Evolutionary conservation across 768 basidiomycete genomes (phyloP).

Genomic region (Solioccasus polychromus): DNA sequence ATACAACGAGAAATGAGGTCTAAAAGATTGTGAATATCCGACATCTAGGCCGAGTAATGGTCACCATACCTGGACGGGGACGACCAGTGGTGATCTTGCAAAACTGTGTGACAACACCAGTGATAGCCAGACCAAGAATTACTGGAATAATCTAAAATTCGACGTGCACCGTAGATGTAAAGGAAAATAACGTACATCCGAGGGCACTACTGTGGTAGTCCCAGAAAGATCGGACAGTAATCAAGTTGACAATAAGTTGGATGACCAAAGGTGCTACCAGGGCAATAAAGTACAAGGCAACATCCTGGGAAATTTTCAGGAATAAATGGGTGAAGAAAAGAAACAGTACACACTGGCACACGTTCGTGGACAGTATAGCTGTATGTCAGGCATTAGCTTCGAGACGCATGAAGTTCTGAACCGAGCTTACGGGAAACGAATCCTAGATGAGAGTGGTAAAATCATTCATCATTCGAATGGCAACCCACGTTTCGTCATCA

Average conservation of each 20-base stretch:
- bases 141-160: slow-evolving; percentile 38
- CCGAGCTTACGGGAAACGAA: slow-evolving; percentile 24
- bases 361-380: slow-evolving; percentile 76
- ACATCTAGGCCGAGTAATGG: background rate
- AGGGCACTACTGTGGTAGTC: slow-evolving; percentile 72
- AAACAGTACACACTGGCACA: slow-evolving; percentile 55
- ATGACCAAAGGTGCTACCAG: slow-evolving; percentile 66
- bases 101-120: slow-evolving; percentile 81
- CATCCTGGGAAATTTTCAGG: slow-evolving; percentile 31
- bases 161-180: slow-evolving; percentile 28
- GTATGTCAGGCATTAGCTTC: slow-evolving; percentile 7
- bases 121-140: slow-evolving; percentile 68
- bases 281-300: slow-evolving; percentile 52
- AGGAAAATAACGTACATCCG: slow-evolving; percentile 34
- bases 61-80: slow-evolving; percentile 70
- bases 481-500: slow-evolving; percentile 62
- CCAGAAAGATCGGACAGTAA: slow-evolving; percentile 84
- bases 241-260: slow-evolving; percentile 63
- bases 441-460: slow-evolving; percentile 3
- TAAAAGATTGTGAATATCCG: slow-evolving; percentile 5
- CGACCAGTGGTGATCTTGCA: slow-evolving; percentile 86
- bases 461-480: too few species aligned
- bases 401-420: background rate
- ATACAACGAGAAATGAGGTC: slow-evolving; percentile 50
- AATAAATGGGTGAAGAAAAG: background rate